Conservation (phyloP, 2,329 filamentous ascomycete genomes). For the Sclerotiophoma versabilis region DNA sequence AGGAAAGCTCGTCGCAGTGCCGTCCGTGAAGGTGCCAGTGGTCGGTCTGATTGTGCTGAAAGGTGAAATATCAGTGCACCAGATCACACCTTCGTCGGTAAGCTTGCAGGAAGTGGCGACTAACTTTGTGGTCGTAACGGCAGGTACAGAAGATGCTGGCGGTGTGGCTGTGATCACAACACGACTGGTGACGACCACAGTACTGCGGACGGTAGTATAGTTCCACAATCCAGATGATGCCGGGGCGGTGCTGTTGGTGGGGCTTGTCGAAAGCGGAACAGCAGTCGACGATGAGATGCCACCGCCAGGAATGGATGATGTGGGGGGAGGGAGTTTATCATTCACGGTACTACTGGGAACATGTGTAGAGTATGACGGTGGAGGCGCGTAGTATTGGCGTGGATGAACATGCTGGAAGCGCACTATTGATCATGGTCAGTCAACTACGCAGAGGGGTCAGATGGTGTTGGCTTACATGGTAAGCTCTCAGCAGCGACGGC, state of each 20-base stretch:
- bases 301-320: slow-evolving; percentile 5
- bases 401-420: slow-evolving; percentile 26
- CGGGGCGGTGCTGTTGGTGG: slow-evolving; percentile 5
- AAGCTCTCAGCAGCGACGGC: slow-evolving; percentile 22
- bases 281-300: background rate
- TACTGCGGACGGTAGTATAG: slow-evolving; percentile 6
- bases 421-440: slow-evolving; percentile 11
- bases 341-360: slow-evolving; percentile 15
- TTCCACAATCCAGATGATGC: slow-evolving; percentile 8
- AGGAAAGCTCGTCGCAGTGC: slow-evolving; percentile 27
- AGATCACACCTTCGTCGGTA: slow-evolving; percentile 1
- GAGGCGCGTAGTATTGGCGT: slow-evolving; percentile 27
- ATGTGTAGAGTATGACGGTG: slow-evolving; percentile 24
- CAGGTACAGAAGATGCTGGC: background rate
- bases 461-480: slow-evolving; percentile 21
- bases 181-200: slow-evolving; percentile 7
- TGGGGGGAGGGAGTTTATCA: slow-evolving; percentile 5
- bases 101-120: slow-evolving; percentile 7
- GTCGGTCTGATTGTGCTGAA: slow-evolving; percentile 7
- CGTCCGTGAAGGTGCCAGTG: slow-evolving; percentile 26
- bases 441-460: background rate
- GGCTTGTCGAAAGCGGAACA: background rate
- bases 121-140: slow-evolving; percentile 16
- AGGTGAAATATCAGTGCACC: slow-evolving; percentile 8
- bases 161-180: slow-evolving; percentile 10